These are phyloP conservation scores for Suillus hirtellus DNA, from an alignment of 768 basidiomycete genomes.

Conservation along the genomic window DNA sequence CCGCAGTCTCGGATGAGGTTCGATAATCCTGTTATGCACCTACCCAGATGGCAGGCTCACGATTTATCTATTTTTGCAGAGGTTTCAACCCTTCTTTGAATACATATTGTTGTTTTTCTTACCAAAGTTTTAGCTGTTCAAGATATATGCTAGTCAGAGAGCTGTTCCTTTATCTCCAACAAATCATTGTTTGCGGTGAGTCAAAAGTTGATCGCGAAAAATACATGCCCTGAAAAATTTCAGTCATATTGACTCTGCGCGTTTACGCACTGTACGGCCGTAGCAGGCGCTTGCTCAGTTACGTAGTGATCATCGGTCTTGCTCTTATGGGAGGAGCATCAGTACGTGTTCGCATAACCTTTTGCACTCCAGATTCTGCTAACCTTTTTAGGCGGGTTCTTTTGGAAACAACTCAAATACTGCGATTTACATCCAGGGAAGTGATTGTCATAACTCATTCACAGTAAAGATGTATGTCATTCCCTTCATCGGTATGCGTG, in stretches of 20 bases:
- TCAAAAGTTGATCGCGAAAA: slow-evolving; percentile 3
- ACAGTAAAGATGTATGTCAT: slow-evolving; percentile 7
- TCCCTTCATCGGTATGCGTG: not conserved
- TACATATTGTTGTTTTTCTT: not conserved
- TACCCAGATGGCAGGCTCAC: not conserved
- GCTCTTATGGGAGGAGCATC: slow-evolving; percentile 33
- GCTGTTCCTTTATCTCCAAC: slow-evolving; percentile 41
- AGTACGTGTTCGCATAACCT: slow-evolving; percentile 32
- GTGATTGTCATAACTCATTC: slow-evolving; percentile 28
- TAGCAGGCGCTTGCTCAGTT: slow-evolving; percentile 37
- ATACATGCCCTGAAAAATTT: not conserved
- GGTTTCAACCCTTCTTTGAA: slow-evolving; percentile 5
- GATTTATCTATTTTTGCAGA: slow-evolving; percentile 6
- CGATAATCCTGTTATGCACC: not conserved
- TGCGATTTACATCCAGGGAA: slow-evolving; percentile 12
- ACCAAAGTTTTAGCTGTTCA: slow-evolving; percentile 36
- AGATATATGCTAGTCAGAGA: slow-evolving; percentile 42
- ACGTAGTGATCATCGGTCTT: slow-evolving; percentile 34
- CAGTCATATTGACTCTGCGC: slow-evolving; percentile 47
- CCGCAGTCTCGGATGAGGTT: not conserved
- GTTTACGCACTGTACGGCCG: slow-evolving; percentile 51
- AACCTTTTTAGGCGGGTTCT: slow-evolving; percentile 42
- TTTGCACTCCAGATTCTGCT: not conserved
- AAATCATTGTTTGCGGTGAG: slow-evolving; percentile 50
- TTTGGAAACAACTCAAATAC: slow-evolving; percentile 38